Conservation (phyloP, 306 rosid genomes). For the Casuarina glauca region DNA sequence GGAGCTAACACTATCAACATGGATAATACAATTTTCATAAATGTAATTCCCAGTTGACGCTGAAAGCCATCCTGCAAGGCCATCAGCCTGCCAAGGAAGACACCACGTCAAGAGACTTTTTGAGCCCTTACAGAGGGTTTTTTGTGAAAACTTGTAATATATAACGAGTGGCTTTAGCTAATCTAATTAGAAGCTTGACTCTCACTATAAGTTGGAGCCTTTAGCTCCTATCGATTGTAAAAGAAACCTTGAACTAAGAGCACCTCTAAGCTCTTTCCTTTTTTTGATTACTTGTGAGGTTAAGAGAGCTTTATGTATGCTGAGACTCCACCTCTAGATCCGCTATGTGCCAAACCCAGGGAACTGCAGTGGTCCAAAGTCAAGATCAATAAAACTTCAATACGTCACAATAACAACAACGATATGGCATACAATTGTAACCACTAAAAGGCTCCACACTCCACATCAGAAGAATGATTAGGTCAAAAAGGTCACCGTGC, state of each 20-base stretch:
- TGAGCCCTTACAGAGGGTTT: not conserved
- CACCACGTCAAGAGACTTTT: slow-evolving; percentile 10
- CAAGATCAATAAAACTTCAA: not conserved
- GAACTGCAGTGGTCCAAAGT: slow-evolving; percentile 2
- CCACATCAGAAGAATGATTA: not conserved
- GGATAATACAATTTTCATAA: slow-evolving; percentile 8
- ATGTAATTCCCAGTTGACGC: slow-evolving; percentile 8
- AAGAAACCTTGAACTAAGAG: slow-evolving; percentile 10
- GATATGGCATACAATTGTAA: not conserved
- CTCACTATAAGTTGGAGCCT: slow-evolving; percentile 6
- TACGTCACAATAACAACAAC: not conserved
- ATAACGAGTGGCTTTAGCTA: slow-evolving; percentile 37
- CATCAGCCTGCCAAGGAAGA: slow-evolving; percentile 24
- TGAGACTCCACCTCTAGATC: slow-evolving; percentile 33
- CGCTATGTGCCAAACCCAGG: slow-evolving; percentile 32
- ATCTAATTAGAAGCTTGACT: slow-evolving; percentile 13
- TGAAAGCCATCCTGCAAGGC: slow-evolving; percentile 12
- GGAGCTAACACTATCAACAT: slow-evolving; percentile 13
- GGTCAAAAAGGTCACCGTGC: not conserved
- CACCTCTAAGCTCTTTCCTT: slow-evolving; percentile 22
- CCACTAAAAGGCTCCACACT: not conserved
- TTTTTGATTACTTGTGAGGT: slow-evolving; percentile 14
- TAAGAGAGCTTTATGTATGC: slow-evolving; percentile 19
- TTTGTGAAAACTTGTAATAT: slow-evolving; percentile 6
- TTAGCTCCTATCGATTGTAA: not conserved